Base-by-base conservation (phyloP, 2,329 filamentous ascomycete species). In the Bertia moriformis region DNA sequence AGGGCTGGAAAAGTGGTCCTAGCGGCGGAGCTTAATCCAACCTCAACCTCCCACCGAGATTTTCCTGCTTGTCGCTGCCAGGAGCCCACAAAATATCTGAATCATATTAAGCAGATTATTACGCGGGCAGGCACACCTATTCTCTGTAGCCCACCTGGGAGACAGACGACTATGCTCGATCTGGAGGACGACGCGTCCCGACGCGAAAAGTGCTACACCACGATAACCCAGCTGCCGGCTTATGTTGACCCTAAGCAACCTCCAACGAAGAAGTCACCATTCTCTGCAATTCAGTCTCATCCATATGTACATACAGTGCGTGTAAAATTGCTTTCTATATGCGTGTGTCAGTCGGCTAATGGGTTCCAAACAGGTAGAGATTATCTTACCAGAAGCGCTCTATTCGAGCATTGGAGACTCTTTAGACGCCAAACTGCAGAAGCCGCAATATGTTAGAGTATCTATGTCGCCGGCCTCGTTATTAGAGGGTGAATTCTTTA, bases 401-500 rank as follows among this genome's bases (percentile, higher is more conserved):
- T 69, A 65, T 48, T 50, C 57, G 19, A 42, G 59, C 14, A 53
- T 67, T 5, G 56, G 57, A 47, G 42, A 53, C 17, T 54, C 61
- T 41, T 47, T 72, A 14, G 48, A 58, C 3, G 41, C 45, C 4
- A 55, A 56, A 24, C 44, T 59, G 15, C 49, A 49, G 14, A 54
- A 48, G 10, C 49, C 61, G 13, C 57, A 58, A 38, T 77, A 75
- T 61, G 65, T 65, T 4, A 62, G 62, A 43, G 65, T 75, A 3
- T 64, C 67, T 46, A 65, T 78, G 59, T 61, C 64, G 36, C 61
- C 75, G 2, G 57, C 59, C 14, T 64, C 71, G 19, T 43, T 80
- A 4, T 54, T 79, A 3, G 57, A 66, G 18, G 60, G 62, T 17
- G 65, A 70, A 0, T 78, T 79, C 45, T 73, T 78, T 50, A 70